Evolutionary conservation across 306 rosid genomes (phyloP), one percentile per base, ranked within the genome.

Genomic region (Vigna nakashimae): DNA sequence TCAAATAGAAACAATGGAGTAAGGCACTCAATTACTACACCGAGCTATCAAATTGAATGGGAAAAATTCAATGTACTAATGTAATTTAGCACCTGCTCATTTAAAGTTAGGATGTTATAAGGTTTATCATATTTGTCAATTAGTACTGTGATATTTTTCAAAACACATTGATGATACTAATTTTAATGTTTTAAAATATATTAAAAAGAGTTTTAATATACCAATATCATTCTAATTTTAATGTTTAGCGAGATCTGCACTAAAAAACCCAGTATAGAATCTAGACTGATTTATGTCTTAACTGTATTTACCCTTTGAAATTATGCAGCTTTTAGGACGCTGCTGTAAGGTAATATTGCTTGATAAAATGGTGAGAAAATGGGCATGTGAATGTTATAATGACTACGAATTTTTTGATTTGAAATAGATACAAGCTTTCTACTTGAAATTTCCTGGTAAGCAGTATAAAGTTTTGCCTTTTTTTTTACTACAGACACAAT

Each of bases 11-110:
- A 49, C 91, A 83, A 70, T 91, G 93, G 96, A 91, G 85, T 73
- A 91, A 87, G 71, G 97, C 98, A 38, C 87, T 90, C 79, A 82
- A 78, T 75, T 84, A 84, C 86, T 93, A 93, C 82, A 75, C 90
- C 7, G 93, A 91, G 98, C 98, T 69, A 90, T 93, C 70, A 89
- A 90, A 14, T 84, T 90, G 84, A 87, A 87, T 69, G 90, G 40
- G 69, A 71, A 57, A 15, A 90, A 79, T 57, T 84, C 91, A 20
- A 93, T 93, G 72, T 93, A 84, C 79, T 87, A 88, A 78, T 84
- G 91, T 77, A 93, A 93, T 87, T 88, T 97, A 16, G 96, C 98
- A 58, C 97, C 98, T n/a, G n/a, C n/a, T 57, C 90, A 79, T 81
- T 64, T 93, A 74, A 84, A 91, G 85, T 72, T 93, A 75, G 96